Conservation (phyloP, 1,284 basidiomycete species). For the Austropuccinia psidii region DNA sequence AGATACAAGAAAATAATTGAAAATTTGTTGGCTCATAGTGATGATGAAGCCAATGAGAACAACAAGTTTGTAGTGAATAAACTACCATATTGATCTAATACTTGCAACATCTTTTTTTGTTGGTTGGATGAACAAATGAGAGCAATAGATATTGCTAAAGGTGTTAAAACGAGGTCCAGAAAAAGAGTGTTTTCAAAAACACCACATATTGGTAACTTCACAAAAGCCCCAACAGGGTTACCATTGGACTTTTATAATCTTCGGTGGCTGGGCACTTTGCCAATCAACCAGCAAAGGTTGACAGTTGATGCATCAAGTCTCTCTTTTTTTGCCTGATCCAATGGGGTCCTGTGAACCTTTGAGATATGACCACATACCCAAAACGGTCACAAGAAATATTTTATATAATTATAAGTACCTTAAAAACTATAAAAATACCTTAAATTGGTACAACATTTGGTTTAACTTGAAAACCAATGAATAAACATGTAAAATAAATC, state of each 20-base stretch:
- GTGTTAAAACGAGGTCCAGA: not conserved
- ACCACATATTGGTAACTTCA: no score
- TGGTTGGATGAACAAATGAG: constrained; percentile 9
- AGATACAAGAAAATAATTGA: constrained; percentile 1
- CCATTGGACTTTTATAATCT: constrained; percentile 20
- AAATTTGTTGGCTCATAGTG: not conserved
- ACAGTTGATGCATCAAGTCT: no score
- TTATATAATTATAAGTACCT: no score
- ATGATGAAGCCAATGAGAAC: not conserved
- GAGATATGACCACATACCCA: no score
- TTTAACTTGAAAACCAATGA: no score
- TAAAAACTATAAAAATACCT: no score
- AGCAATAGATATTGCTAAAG: not conserved
- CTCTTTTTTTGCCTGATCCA: no score
- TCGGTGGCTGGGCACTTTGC: not conserved
- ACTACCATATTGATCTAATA: not conserved
- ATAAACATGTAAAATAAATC: no score
- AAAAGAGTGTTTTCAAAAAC: not conserved
- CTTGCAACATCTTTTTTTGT: not conserved
- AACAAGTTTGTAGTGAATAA: not conserved
- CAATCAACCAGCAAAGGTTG: not conserved
- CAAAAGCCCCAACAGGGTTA: constrained; percentile 4
- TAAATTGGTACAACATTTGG: no score
- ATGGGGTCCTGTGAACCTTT: no score
- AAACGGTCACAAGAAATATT: no score